Conservation (phyloP, 441 rosid species). For the Populus tomentosa region DNA sequence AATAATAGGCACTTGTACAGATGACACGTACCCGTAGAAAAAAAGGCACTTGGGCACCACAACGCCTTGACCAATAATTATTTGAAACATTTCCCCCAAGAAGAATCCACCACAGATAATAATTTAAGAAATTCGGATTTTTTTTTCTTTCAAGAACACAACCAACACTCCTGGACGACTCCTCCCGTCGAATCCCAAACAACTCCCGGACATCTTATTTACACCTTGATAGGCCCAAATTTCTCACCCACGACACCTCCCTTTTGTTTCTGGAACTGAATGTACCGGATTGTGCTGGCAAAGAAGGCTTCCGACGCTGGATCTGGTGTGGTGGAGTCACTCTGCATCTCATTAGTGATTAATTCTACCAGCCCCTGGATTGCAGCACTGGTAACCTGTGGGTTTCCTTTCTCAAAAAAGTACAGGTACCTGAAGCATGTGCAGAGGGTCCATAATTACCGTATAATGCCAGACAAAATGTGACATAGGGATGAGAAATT, state of each 20-base stretch:
- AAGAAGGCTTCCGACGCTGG: slow-evolving; percentile 68
- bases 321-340: slow-evolving; percentile 53
- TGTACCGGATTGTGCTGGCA: slow-evolving; percentile 69
- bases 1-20: background rate
- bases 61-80: background rate
- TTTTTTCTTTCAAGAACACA: background rate
- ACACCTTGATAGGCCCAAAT: slow-evolving; percentile 67
- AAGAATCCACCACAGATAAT: background rate
- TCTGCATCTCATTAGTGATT: slow-evolving; percentile 68
- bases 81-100: background rate
- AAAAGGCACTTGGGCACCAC: background rate
- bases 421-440: slow-evolving; percentile 61
- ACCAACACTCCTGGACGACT: background rate
- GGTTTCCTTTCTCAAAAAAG: slow-evolving; percentile 86
- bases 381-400: slow-evolving; percentile 59
- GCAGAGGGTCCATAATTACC: background rate
- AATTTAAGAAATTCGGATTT: background rate
- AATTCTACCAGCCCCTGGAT: slow-evolving; percentile 71
- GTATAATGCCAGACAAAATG: background rate
- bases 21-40: background rate
- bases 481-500: background rate
- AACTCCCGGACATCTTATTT: slow-evolving; percentile 10
- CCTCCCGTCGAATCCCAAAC: slow-evolving; percentile 4
- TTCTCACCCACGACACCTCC: slow-evolving; percentile 83
- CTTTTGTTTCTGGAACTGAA: slow-evolving; percentile 88